Evolutionary conservation across 305 asterid genomes (phyloP).

Genomic region (Caryopteris hybrid): DNA sequence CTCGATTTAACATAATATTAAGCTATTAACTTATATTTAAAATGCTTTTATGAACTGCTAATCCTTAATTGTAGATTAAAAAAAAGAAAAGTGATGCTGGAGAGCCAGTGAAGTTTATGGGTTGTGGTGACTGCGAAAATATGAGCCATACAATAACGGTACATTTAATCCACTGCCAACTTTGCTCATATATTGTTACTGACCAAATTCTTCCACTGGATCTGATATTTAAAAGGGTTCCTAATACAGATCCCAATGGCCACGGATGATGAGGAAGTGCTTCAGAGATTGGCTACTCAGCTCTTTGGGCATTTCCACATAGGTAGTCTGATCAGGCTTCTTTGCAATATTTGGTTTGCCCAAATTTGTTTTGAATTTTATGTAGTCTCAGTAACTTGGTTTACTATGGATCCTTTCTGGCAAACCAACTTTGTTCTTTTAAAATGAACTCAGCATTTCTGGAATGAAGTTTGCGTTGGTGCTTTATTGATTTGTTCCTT

Average conservation of each 20-base stretch:
- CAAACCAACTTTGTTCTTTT: conserved; percentile 6
- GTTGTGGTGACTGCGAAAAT: conserved; percentile 90
- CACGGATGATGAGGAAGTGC: conserved; percentile 73
- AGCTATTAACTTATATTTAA: neutral
- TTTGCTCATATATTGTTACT: neutral
- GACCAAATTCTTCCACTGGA: neutral
- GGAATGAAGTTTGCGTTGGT: neutral
- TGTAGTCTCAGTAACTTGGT: neutral
- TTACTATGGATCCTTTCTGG: conserved; percentile 15
- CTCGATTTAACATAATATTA: neutral
- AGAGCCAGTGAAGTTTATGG: conserved; percentile 93
- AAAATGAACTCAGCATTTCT: neutral
- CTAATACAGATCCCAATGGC: conserved; percentile 76
- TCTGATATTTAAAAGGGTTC: conserved; percentile 17
- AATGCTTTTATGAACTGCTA: conserved; percentile 10
- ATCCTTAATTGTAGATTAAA: conserved; percentile 55
- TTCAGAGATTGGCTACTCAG: conserved; percentile 77
- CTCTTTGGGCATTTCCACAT: conserved; percentile 74
- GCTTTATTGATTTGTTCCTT: neutral
- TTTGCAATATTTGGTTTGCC: neutral
- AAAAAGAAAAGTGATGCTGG: conserved; percentile 80
- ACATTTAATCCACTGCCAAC: conserved; percentile 16
- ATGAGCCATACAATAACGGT: conserved; percentile 90
- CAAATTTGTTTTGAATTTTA: neutral
- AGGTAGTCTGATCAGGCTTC: conserved; percentile 40